Evolutionary conservation across 768 basidiomycete genomes (phyloP), one percentile per base, ranked within the genome.

Genomic region (Psilocybe sp.): DNA sequence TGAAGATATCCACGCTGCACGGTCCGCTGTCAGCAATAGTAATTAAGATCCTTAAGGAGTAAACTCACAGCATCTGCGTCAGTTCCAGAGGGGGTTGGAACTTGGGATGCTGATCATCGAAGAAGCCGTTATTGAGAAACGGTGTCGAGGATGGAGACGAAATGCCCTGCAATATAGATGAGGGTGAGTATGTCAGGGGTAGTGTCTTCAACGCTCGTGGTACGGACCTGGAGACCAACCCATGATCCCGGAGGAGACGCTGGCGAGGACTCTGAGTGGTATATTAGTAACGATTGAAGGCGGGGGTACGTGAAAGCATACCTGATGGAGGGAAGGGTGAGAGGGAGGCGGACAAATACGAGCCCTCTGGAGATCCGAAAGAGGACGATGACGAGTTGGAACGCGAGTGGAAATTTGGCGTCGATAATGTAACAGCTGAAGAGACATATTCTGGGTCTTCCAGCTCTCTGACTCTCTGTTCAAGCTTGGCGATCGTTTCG

Each of bases 381-480:
- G 80, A 81, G 3, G 78, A 82, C 4, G 79, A 75, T 0, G 79
- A 77, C 28, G 80, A 83, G 56, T 75, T 74, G n/a, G 78, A 79
- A 42, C 70, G 71, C 19, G 73, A 73, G 52, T 74, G 72, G 15
- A 68, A 44, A 60, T 87, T 83, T 13, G 87, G 87, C 62, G 88
- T 83, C 60, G 83, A 81, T n/a, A 89, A 65, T 13, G 77, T 79
- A 37, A 89, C 78, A n/a, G 81, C 78, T 14, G 86, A 78, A 1
- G 85, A 80, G 6, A 81, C 70, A 59, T 84, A 81, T 52, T 87
- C 86, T 0, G 87, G 82, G 69, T 82, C 84, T 64, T 89, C 87
- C 52, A 90, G 81, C 57, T 90, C 86, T 44, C 78, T 75, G 53
- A 90, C 78, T 49, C 87, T 73, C 40, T 81, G 73, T 64, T 91